A percentile compares a stretch with the other conserved stretches of the same genome.
phyloP scores from a whole-genome alignment of 2,329 filamentous ascomycete genomes.

The Penicillium capsulatum region DNA sequence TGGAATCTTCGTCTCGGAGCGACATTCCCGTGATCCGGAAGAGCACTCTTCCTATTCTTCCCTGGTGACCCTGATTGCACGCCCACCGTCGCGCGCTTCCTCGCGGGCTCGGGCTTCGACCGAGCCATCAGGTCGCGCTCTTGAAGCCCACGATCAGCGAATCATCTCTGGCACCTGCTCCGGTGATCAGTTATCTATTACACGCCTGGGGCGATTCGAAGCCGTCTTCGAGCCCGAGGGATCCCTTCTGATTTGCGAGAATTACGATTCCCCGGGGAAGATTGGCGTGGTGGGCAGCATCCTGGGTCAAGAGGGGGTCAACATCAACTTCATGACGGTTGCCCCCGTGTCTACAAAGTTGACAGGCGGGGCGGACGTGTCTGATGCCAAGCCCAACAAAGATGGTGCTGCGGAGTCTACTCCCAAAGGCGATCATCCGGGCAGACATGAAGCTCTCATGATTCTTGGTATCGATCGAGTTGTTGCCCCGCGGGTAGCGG shows the following conservation, averaged over 20 bases:
- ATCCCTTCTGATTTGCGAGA: conserved; percentile 71
- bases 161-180: conserved; percentile 47
- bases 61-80: conserved; percentile 64
- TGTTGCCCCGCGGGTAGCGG: conserved; percentile 55
- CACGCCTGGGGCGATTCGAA: conserved; percentile 67
- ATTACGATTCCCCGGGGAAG: conserved; percentile 77
- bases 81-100: conserved; percentile 32
- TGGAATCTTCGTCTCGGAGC: conserved; percentile 73
- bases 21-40: conserved; percentile 57
- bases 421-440: background rate
- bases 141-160: conserved; percentile 42
- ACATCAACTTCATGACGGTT: conserved; percentile 78
- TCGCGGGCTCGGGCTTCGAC: conserved; percentile 34
- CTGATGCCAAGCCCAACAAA: conserved; percentile 2
- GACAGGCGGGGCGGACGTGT: background rate
- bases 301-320: conserved; percentile 66
- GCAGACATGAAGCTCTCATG: conserved; percentile 68
- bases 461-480: conserved; percentile 69
- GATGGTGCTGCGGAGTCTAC: background rate
- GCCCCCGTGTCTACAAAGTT: conserved; percentile 41
- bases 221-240: conserved; percentile 70
- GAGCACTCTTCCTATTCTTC: conserved; percentile 62
- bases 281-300: conserved; percentile 73
- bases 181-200: conserved; percentile 55
- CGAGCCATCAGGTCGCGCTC: conserved; percentile 4